phyloP scores from a whole-genome alignment of 2,329 filamentous ascomycete species.

The Plenodomus lindquistii region DNA sequence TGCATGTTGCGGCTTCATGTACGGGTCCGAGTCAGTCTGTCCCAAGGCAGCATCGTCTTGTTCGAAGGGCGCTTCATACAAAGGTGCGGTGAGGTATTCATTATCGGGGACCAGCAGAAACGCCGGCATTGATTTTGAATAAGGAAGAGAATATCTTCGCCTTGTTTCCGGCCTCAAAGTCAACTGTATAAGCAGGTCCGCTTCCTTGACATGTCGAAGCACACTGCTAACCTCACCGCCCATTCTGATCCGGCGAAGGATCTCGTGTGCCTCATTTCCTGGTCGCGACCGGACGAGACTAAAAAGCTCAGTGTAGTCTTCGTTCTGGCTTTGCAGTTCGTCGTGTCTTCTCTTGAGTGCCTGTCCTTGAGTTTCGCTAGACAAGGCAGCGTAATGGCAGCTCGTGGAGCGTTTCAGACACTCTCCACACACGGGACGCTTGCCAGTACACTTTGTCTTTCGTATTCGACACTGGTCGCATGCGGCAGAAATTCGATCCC shows the following conservation, averaged over 20 bases:
- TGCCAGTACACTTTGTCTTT: slow-evolving; percentile 12
- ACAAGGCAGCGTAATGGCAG: slow-evolving; percentile 7
- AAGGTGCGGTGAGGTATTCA: slow-evolving; percentile 9
- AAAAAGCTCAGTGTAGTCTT: slow-evolving; percentile 16
- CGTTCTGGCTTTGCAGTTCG: slow-evolving; percentile 10
- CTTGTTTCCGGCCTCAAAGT: slow-evolving; percentile 10
- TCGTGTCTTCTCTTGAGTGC: slow-evolving; percentile 18
- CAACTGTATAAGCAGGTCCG: slow-evolving; percentile 16
- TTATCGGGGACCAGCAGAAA: slow-evolving; percentile 10
- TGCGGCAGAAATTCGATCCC: slow-evolving; percentile 9
- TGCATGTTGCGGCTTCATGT: slow-evolving; percentile 17
- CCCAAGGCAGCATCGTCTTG: not conserved
- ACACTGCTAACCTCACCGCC: slow-evolving; percentile 14
- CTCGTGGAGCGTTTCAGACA: slow-evolving; percentile 7
- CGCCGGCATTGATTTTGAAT: slow-evolving; percentile 9
- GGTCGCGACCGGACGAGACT: slow-evolving; percentile 10
- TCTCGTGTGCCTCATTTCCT: slow-evolving; percentile 12
- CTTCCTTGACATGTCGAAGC: slow-evolving; percentile 16
- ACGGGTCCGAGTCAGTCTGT: slow-evolving; percentile 5
- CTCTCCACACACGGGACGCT: slow-evolving; percentile 4
- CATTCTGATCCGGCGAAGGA: slow-evolving; percentile 16
- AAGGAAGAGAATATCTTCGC: slow-evolving; percentile 12
- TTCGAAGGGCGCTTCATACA: slow-evolving; percentile 11
- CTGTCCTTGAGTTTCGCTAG: slow-evolving; percentile 8
- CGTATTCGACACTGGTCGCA: slow-evolving; percentile 10